Base-by-base conservation (phyloP, 176 grass and related monocot genomes). In the Musa beccarii region DNA sequence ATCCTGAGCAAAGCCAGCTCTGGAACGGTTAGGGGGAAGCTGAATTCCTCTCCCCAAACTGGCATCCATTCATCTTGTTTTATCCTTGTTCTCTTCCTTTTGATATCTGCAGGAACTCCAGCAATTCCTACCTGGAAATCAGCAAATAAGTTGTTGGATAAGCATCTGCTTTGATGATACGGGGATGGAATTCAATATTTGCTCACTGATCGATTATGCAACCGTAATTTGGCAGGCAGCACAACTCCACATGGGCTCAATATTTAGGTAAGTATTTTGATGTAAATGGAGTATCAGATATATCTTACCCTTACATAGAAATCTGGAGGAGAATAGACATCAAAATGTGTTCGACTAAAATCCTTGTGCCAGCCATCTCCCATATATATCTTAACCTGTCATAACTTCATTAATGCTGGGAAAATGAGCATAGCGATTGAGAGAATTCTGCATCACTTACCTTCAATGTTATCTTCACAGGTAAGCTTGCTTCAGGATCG, bases 291-390 rank as follows among this genome's bases (percentile, higher is more conserved):
- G 34, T 43, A 43, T 63, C 22, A 23, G 19, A 22, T 7, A 69
- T 69, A 54, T 6, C 68, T 63, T 78, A 98, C 95, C 90, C 79
- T 98, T 1, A 83, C 66, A 19, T 91, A 93, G 77, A 98, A 98
- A 75, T 98, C 95, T 53, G 90, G 95, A 43, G 95, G 95, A 0
- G 95, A 98, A 21, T 86, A 98, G 19, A 82, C 1, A 59, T 98
- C 94, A 2, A 98, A 98, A 82, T 98, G 95, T 61, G 90, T 98
- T 82, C 89, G 84, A 72, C 90, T 93, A 82, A 98, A 98, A 80
- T 98, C 95, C 72, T 84, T 82, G 67, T 82, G 79, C 95, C 95
- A 98, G 34, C 95, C 95, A 73, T 98, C 90, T 20, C 95, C 95
- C 95, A 93, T 91, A 53, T 98, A 98, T 49, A 93, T 82, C 69